phyloP scores from a whole-genome alignment of 495 filamentous ascomycete genomes.

The Aspergillus cavernicola region DNA sequence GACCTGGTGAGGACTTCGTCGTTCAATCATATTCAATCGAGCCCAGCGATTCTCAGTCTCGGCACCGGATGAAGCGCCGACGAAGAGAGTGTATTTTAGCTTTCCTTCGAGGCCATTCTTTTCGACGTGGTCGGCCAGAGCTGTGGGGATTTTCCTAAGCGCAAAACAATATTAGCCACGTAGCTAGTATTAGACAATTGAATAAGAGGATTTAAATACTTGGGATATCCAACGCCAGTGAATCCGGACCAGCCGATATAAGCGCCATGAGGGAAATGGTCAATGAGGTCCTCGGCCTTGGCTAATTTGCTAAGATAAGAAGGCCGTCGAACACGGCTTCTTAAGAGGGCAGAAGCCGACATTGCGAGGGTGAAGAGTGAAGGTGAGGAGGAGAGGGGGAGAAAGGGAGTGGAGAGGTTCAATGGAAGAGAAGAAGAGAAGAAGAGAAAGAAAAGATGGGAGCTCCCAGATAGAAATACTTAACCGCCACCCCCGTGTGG shows the following conservation, averaged over 20 bases:
- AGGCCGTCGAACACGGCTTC: conserved; percentile 68
- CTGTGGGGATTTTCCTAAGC: conserved; percentile 73
- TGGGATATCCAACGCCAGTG: conserved; percentile 87
- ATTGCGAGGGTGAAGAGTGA: conserved; percentile 25
- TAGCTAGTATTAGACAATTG: no score
- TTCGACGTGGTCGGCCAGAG: conserved; percentile 85
- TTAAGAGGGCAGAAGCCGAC: conserved; percentile 69
- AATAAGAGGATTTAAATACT: conserved; percentile 58
- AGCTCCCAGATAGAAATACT: conserved; percentile 24
- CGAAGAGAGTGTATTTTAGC: conserved; percentile 80
- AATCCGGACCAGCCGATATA: conserved; percentile 92
- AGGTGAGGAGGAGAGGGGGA: background rate
- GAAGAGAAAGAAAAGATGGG: conserved; percentile 12
- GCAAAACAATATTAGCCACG: conserved; percentile 10
- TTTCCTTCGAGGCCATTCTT: conserved; percentile 82
- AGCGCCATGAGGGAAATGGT: conserved; percentile 74
- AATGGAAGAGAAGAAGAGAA: conserved; percentile 7
- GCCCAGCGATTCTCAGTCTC: conserved; percentile 95
- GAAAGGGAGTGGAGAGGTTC: conserved; percentile 1
- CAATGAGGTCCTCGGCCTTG: conserved; percentile 72
- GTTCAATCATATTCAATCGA: conserved; percentile 79
- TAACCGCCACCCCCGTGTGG: conserved; percentile 12
- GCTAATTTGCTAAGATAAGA: conserved; percentile 77
- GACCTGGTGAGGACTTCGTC: conserved; percentile 82
- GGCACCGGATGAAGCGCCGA: conserved; percentile 82